phyloP scores from a whole-genome alignment of 192 early-diverging fungal genomes.

The Entomortierella chlamydospora region DNA sequence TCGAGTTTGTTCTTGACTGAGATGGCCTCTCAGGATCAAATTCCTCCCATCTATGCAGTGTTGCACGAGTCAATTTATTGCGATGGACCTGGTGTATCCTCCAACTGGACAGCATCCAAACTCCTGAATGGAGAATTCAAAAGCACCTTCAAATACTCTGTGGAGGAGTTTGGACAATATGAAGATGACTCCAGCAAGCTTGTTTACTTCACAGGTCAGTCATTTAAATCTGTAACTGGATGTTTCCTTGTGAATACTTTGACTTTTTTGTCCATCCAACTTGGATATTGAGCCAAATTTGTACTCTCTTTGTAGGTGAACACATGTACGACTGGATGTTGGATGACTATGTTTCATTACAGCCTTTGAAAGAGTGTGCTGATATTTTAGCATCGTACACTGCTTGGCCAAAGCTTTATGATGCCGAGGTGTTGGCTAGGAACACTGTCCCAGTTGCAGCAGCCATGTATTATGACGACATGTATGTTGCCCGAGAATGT shows the following conservation, averaged over 20 bases:
- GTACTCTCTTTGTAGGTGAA: constrained; percentile 55
- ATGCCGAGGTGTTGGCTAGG: constrained; percentile 56
- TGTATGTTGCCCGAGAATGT: constrained; percentile 73
- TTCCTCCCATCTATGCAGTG: constrained; percentile 69
- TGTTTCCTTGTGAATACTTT: neutral
- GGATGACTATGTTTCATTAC: constrained; percentile 74
- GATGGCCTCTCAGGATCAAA: constrained; percentile 37
- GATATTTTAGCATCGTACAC: constrained; percentile 66
- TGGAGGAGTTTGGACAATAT: constrained; percentile 53
- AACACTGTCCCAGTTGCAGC: constrained; percentile 70
- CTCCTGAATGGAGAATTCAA: constrained; percentile 57
- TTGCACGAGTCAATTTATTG: constrained; percentile 77
- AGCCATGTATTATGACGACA: constrained; percentile 76
- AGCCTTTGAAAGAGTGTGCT: constrained; percentile 66
- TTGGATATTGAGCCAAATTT: neutral
- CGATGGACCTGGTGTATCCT: constrained; percentile 62
- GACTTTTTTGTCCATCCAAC: too few relatives aligned
- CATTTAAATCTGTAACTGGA: too few relatives aligned
- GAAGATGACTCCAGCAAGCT: constrained; percentile 59
- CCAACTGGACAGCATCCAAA: constrained; percentile 72
- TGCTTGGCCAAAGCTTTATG: constrained; percentile 68
- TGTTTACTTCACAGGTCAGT: constrained; percentile 69
- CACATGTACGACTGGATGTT: constrained; percentile 80
- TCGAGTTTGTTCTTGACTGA: constrained; percentile 36
- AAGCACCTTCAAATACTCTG: constrained; percentile 56